Evolutionary conservation across 2,329 filamentous ascomycete genomes (phyloP).

Genomic region (Knufia petricola): DNA sequence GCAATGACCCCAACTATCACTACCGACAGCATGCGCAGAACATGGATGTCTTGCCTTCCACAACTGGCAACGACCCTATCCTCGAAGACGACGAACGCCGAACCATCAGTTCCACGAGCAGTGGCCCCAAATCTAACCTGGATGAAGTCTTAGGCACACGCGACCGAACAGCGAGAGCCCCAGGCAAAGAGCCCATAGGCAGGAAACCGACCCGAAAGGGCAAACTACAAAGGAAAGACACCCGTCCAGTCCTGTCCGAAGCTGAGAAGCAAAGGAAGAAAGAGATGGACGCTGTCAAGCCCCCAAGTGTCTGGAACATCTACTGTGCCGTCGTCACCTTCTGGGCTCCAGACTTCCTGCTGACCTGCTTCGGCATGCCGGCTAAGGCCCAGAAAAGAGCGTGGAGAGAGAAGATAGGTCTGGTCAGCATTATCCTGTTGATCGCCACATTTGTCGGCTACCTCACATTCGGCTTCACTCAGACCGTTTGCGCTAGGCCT

Average conservation of each 20-base stretch:
- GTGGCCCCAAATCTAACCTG: conserved; percentile 39
- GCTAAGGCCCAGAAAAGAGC: conserved; percentile 80
- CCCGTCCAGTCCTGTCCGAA: conserved; percentile 45
- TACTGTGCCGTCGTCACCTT: conserved; percentile 93
- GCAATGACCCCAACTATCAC: conserved; percentile 86
- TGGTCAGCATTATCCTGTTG: conserved; percentile 83
- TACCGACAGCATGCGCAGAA: conserved; percentile 91
- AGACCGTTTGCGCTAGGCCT: conserved; percentile 69
- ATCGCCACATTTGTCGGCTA: conserved; percentile 89
- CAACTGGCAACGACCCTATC: conserved; percentile 84
- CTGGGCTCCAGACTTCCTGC: conserved; percentile 78
- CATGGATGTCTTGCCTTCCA: conserved; percentile 82
- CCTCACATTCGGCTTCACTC: conserved; percentile 91
- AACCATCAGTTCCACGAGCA: conserved; percentile 55
- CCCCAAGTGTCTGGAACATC: conserved; percentile 85
- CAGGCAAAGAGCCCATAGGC: conserved; percentile 19
- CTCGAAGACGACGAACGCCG: conserved; percentile 56
- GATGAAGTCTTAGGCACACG: conserved; percentile 22
- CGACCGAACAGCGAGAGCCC: conserved; percentile 27
- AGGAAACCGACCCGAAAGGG: conserved; percentile 36
- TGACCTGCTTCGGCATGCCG: conserved; percentile 76
- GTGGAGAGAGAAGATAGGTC: conserved; percentile 95
- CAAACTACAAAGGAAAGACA: conserved; percentile 56
- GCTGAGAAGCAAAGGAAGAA: conserved; percentile 53
- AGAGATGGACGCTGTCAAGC: conserved; percentile 55